Evolutionary conservation across 2,329 filamentous ascomycete species (phyloP).

Genomic region (Pseudogymnoascus sp.): DNA sequence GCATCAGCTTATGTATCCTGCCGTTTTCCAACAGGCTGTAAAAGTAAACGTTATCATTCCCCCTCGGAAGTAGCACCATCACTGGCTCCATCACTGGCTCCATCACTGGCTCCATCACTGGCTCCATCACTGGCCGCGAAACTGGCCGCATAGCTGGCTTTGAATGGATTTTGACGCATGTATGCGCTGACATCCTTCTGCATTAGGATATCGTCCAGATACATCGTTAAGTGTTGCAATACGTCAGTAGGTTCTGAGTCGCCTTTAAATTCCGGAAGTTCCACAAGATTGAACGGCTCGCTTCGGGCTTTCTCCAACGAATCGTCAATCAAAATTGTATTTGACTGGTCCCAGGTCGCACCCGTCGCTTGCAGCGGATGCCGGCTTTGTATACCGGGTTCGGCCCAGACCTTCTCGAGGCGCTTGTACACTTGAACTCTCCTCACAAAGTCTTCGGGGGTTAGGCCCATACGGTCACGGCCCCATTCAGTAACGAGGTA

Average conservation of each 20-base stretch:
- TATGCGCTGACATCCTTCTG: slow-evolving; percentile 57
- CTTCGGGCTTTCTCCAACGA: slow-evolving; percentile 69
- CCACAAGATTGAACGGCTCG: slow-evolving; percentile 77
- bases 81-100: too few relatives aligned
- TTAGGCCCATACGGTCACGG: slow-evolving; percentile 68
- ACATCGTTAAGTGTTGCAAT: slow-evolving; percentile 54
- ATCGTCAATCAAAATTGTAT: slow-evolving; percentile 89
- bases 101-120: neutral
- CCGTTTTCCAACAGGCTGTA: neutral
- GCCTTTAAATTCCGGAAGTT: slow-evolving; percentile 61
- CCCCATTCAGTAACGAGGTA: slow-evolving; percentile 67
- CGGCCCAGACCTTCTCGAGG: slow-evolving; percentile 63
- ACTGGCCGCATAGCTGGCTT: neutral
- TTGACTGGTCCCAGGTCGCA: slow-evolving; percentile 65
- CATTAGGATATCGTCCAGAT: slow-evolving; percentile 47
- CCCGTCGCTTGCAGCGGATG: slow-evolving; percentile 37
- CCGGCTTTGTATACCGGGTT: slow-evolving; percentile 36
- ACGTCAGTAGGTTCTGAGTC: slow-evolving; percentile 35
- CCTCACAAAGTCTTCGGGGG: slow-evolving; percentile 52
- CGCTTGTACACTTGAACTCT: slow-evolving; percentile 89
- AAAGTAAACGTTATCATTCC: neutral
- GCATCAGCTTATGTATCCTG: too few relatives aligned
- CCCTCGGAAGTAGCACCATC: neutral
- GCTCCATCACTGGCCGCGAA: neutral
- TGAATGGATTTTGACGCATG: slow-evolving; percentile 46